Evolutionary conservation across 1,284 basidiomycete genomes (phyloP).

Genomic region (Tylopilus sp.): DNA sequence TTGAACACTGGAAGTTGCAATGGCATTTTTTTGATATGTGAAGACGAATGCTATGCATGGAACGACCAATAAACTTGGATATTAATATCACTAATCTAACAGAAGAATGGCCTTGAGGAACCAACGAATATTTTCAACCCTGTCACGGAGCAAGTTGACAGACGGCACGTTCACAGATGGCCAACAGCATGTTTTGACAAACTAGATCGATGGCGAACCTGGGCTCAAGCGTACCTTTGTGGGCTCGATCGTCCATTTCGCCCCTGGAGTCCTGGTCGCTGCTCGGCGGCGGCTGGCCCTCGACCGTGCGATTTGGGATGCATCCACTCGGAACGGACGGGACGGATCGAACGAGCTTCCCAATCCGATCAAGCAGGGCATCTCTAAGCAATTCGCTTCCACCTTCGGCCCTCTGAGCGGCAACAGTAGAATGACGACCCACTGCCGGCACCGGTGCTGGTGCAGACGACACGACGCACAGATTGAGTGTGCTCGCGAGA

Average conservation of each 20-base stretch:
- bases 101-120: too few relatives aligned
- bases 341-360: constrained; percentile 31
- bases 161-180: too few relatives aligned
- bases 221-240: background rate
- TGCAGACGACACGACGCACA: constrained; percentile 23
- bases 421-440: background rate
- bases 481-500: constrained; percentile 37
- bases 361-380: constrained; percentile 36
- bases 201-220: constrained; percentile 30
- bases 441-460: background rate
- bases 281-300: background rate
- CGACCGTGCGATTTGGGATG: background rate
- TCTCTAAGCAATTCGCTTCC: constrained; percentile 18
- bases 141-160: too few relatives aligned
- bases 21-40: too few relatives aligned
- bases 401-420: background rate
- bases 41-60: too few relatives aligned
- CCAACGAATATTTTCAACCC: too few relatives aligned
- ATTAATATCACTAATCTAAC: too few relatives aligned
- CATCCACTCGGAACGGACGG: background rate
- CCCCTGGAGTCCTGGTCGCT: background rate
- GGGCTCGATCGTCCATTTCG: background rate
- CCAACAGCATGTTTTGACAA: constrained; percentile 26
- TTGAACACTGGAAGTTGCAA: too few relatives aligned
- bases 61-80: too few relatives aligned